Percentiles rank a stretch among this genome's conserved stretches.
Evolutionary conservation across 345 rosid species (phyloP).

Genomic region (Camelina neglecta): DNA sequence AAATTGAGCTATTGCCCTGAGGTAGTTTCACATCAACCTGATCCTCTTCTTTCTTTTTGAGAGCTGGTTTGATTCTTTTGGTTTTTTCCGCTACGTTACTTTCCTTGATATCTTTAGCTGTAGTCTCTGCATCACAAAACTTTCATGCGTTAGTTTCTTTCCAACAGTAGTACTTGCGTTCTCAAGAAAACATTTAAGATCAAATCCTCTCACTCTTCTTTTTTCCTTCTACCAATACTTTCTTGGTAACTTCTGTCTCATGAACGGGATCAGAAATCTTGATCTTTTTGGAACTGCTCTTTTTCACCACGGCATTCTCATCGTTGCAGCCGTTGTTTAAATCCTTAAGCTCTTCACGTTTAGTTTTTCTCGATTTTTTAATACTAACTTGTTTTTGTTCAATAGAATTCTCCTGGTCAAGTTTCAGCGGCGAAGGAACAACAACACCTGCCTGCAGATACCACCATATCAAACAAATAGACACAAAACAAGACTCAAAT

Average conservation of each 20-base stretch:
- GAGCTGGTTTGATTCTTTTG: slow-evolving; percentile 3
- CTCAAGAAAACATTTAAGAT: not conserved
- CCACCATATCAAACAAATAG: slow-evolving; percentile 27
- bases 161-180: not conserved
- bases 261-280: slow-evolving; percentile 36
- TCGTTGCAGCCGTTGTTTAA: slow-evolving; percentile 33
- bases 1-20: slow-evolving; percentile 50
- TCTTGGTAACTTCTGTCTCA: slow-evolving; percentile 26
- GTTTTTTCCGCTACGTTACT: slow-evolving; percentile 22
- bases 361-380: not conserved
- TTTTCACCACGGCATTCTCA: slow-evolving; percentile 36
- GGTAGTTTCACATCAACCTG: slow-evolving; percentile 56
- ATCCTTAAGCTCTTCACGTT: slow-evolving; percentile 50
- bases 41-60: slow-evolving; percentile 41
- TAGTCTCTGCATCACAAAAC: slow-evolving; percentile 15
- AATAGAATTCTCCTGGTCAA: slow-evolving; percentile 65
- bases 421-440: slow-evolving; percentile 45
- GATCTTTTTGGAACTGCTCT: slow-evolving; percentile 31
- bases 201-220: slow-evolving; percentile 20
- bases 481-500: slow-evolving; percentile 5
- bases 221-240: slow-evolving; percentile 27
- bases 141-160: slow-evolving; percentile 3
- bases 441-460: slow-evolving; percentile 45
- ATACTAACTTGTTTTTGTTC: slow-evolving; percentile 34
- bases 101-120: slow-evolving; percentile 22